Conservation (phyloP, 345 rosid species). For the Nephelium lappaceum region DNA sequence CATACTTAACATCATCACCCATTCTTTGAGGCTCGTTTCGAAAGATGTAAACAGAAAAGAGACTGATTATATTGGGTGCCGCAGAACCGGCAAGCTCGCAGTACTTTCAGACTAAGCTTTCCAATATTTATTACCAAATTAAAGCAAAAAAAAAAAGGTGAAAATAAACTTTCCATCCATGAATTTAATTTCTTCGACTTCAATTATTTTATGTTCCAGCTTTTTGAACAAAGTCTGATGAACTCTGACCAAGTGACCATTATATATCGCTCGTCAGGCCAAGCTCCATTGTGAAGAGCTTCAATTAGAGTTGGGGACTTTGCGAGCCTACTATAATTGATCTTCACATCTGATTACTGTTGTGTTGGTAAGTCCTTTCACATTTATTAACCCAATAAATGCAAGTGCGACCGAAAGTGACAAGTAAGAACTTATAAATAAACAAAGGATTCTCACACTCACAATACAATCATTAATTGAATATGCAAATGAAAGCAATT, state of each 20-base stretch:
- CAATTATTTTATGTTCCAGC: neutral
- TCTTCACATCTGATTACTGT: too few relatives aligned
- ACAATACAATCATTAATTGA: too few relatives aligned
- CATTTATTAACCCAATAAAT: neutral
- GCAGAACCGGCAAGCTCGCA: constrained; percentile 6
- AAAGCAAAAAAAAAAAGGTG: neutral
- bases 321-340: too few relatives aligned
- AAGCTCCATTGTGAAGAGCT: too few relatives aligned
- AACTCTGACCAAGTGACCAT: neutral
- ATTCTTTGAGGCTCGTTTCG: neutral
- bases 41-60: neutral
- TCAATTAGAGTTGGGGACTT: too few relatives aligned
- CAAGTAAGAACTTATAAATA: neutral
- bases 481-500: too few relatives aligned
- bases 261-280: too few relatives aligned
- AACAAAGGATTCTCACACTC: too few relatives aligned
- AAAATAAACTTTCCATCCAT: neutral
- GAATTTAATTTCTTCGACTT: neutral
- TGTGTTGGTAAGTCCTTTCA: neutral
- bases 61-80: constrained; percentile 10
- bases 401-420: neutral
- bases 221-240: neutral
- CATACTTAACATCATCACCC: constrained; percentile 25
- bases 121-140: neutral
- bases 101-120: neutral